Conservation (phyloP, 2,329 filamentous ascomycete species). For the Xylaria sp. region DNA sequence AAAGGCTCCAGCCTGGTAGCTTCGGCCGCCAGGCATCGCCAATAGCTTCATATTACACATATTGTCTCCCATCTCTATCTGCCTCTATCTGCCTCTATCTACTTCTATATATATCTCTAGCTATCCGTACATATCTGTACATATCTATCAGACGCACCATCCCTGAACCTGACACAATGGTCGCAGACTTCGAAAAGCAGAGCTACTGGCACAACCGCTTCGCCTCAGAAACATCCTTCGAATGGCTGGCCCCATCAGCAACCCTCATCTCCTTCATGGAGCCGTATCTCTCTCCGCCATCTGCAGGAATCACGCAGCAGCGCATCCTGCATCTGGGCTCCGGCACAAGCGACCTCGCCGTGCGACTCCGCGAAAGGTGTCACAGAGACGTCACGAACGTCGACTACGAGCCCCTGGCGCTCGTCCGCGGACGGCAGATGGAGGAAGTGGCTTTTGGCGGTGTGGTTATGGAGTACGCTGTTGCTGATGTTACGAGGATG, state of each 20-base stretch:
- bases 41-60: neutral
- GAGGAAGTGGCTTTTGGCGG: slow-evolving; percentile 58
- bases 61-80: neutral
- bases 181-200: slow-evolving; percentile 59
- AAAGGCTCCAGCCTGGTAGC: slow-evolving; percentile 14
- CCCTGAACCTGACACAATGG: slow-evolving; percentile 30
- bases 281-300: slow-evolving; percentile 50
- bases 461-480: slow-evolving; percentile 56
- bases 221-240: slow-evolving; percentile 57
- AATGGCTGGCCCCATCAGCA: slow-evolving; percentile 59
- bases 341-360: slow-evolving; percentile 63
- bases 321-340: slow-evolving; percentile 60
- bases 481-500: slow-evolving; percentile 59
- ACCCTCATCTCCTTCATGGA: slow-evolving; percentile 56
- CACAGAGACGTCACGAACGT: slow-evolving; percentile 60
- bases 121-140: neutral
- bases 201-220: slow-evolving; percentile 63
- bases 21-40: slow-evolving; percentile 22
- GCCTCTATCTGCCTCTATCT: too few species aligned
- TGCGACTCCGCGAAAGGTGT: slow-evolving; percentile 56
- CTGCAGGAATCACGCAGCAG: slow-evolving; percentile 34
- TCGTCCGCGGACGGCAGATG: slow-evolving; percentile 55
- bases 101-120: too few species aligned
- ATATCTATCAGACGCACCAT: too few species aligned
- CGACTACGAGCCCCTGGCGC: slow-evolving; percentile 62